phyloP scores from a whole-genome alignment of 1,284 basidiomycete species.

The Naganishia cerealis region DNA sequence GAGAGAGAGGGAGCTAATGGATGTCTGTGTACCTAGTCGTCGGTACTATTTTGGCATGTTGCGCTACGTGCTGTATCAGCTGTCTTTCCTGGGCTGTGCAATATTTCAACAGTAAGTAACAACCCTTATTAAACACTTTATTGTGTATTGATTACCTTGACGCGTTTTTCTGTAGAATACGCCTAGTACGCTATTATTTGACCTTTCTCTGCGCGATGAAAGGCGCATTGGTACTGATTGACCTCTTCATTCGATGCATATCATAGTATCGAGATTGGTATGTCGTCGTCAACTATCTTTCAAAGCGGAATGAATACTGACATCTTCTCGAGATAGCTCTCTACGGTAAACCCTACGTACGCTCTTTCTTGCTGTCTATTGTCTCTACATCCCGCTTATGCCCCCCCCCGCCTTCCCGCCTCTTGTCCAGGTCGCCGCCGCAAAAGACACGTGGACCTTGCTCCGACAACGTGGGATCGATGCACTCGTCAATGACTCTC shows the following conservation, averaged over 20 bases:
- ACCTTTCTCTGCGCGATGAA: neutral
- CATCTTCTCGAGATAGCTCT: conserved; percentile 58
- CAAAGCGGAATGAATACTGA: conserved; percentile 5
- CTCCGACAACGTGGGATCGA: conserved; percentile 81
- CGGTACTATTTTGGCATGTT: conserved; percentile 70
- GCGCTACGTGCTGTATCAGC: conserved; percentile 74
- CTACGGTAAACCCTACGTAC: conserved; percentile 76
- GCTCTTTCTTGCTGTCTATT: conserved; percentile 2
- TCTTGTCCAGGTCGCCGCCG: conserved; percentile 62
- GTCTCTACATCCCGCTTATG: neutral
- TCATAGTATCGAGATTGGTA: conserved; percentile 69
- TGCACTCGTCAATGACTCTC: conserved; percentile 78
- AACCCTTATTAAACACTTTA: neutral
- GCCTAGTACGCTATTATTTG: conserved; percentile 38
- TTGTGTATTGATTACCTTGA: neutral
- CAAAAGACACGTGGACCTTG: conserved; percentile 85
- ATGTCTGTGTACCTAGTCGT: conserved; percentile 57
- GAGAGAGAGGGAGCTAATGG: neutral
- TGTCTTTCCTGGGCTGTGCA: conserved; percentile 69
- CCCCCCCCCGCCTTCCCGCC: conserved; percentile 8
- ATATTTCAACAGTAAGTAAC: conserved; percentile 67
- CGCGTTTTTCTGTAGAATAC: conserved; percentile 52
- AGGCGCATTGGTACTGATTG: conserved; percentile 54
- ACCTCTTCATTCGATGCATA: conserved; percentile 54
- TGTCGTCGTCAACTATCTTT: conserved; percentile 27